These are phyloP conservation scores for Fraxinus albicans DNA, from an alignment of 305 asterid genomes.

Conservation along the genomic window DNA sequence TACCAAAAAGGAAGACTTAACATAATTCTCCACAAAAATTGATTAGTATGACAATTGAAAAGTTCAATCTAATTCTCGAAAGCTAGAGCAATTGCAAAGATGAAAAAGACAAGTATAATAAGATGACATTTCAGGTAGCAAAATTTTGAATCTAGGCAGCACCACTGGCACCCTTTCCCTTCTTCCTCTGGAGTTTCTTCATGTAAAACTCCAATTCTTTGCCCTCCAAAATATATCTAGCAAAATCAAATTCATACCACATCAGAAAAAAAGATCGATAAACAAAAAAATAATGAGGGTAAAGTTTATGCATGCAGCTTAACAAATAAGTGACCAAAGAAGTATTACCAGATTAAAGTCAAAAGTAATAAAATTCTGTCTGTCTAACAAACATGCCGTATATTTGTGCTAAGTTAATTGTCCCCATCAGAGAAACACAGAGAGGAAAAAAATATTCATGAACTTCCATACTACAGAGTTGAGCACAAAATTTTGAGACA, in stretches of 20 bases:
- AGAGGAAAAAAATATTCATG: neutral
- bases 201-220: slow-evolving; percentile 54
- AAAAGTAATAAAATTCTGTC: neutral
- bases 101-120: no score
- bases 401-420: neutral
- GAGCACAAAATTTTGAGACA: neutral
- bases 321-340: neutral
- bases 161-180: slow-evolving; percentile 52
- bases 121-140: neutral
- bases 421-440: neutral
- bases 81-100: no score
- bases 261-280: neutral
- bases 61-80: slow-evolving; percentile 8
- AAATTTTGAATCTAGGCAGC: slow-evolving; percentile 16
- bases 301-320: neutral
- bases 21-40: slow-evolving; percentile 8
- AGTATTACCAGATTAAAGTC: neutral
- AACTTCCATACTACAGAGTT: neutral
- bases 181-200: slow-evolving; percentile 61
- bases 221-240: slow-evolving; percentile 58
- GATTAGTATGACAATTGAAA: slow-evolving; percentile 10
- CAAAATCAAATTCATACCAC: neutral
- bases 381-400: neutral
- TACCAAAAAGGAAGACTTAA: neutral
- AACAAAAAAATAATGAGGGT: neutral